Conservation (phyloP, 2,329 filamentous ascomycete genomes). For the Teratosphaeriaceae sp. region DNA sequence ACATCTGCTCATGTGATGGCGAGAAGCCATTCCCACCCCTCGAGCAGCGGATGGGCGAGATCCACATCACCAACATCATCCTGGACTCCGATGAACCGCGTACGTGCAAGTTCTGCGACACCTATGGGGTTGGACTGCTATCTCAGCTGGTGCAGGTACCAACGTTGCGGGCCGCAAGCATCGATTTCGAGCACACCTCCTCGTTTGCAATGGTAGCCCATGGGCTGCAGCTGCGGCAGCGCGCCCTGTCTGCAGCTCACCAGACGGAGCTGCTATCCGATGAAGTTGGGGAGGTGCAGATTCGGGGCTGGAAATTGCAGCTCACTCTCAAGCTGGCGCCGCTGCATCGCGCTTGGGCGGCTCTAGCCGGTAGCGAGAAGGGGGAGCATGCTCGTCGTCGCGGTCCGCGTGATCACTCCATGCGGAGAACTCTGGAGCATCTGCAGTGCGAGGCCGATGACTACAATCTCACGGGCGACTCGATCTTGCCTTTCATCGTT, state of each 20-base stretch:
- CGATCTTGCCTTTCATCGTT: slow-evolving; percentile 8
- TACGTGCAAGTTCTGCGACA: slow-evolving; percentile 6
- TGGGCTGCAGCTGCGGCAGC: background rate
- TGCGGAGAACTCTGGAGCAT: slow-evolving; percentile 4
- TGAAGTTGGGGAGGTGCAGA: slow-evolving; percentile 3
- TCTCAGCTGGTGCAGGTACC: background rate
- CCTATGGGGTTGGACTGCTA: slow-evolving; percentile 5
- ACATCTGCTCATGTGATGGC: slow-evolving; percentile 8
- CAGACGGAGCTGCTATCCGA: background rate
- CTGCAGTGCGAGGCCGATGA: slow-evolving; percentile 9
- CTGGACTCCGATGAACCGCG: slow-evolving; percentile 1
- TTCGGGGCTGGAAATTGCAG: background rate
- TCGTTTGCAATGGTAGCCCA: slow-evolving; percentile 5
- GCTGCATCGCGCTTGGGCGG: slow-evolving; percentile 4
- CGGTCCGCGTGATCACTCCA: background rate
- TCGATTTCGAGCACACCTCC: slow-evolving; percentile 5
- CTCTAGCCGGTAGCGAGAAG: background rate
- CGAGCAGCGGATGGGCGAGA: background rate
- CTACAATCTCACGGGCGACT: slow-evolving; percentile 2
- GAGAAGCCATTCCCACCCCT: slow-evolving; percentile 4
- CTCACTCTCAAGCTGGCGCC: slow-evolving; percentile 3
- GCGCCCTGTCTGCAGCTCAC: background rate
- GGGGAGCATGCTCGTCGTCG: background rate
- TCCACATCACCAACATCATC: slow-evolving; percentile 6
- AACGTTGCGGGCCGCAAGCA: background rate